phyloP scores from a whole-genome alignment of 2,329 filamentous ascomycete species.

The Phialophora expanda region DNA sequence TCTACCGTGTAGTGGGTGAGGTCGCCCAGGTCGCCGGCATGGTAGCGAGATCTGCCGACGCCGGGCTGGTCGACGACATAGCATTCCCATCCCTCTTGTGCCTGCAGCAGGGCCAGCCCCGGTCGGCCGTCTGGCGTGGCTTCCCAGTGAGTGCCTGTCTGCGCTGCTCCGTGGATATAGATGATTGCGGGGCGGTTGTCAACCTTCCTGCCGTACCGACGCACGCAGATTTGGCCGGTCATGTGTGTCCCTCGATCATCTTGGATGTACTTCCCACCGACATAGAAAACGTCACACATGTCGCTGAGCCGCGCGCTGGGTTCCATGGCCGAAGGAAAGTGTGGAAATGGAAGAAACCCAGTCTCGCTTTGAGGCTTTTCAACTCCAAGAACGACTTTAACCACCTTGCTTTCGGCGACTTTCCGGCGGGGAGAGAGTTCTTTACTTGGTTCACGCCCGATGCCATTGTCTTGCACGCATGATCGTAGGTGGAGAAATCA shows the following conservation, averaged over 20 bases:
- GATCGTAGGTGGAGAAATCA: too few species aligned
- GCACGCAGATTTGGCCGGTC: slow-evolving; percentile 24
- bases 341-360: not conserved
- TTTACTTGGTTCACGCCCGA: not conserved
- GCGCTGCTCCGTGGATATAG: slow-evolving; percentile 34
- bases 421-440: not conserved
- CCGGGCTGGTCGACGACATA: slow-evolving; percentile 53
- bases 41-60: slow-evolving; percentile 45
- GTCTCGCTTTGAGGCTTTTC: not conserved
- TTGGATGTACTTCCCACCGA: slow-evolving; percentile 17
- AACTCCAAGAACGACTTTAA: not conserved
- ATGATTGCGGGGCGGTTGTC: slow-evolving; percentile 19
- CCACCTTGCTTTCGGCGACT: not conserved
- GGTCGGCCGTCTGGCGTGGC: slow-evolving; percentile 55
- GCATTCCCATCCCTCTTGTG: slow-evolving; percentile 18
- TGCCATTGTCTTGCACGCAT: not conserved
- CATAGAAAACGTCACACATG: slow-evolving; percentile 16
- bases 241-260: slow-evolving; percentile 30
- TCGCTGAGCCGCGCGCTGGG: not conserved
- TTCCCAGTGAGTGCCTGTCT: slow-evolving; percentile 47
- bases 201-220: slow-evolving; percentile 21
- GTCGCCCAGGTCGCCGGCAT: slow-evolving; percentile 13
- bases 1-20: slow-evolving; percentile 20
- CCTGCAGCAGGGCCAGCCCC: slow-evolving; percentile 47
- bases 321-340: not conserved